These are phyloP conservation scores for Nicotiana tabacum DNA, from an alignment of 257 asterid genomes.

Conservation along the genomic window DNA sequence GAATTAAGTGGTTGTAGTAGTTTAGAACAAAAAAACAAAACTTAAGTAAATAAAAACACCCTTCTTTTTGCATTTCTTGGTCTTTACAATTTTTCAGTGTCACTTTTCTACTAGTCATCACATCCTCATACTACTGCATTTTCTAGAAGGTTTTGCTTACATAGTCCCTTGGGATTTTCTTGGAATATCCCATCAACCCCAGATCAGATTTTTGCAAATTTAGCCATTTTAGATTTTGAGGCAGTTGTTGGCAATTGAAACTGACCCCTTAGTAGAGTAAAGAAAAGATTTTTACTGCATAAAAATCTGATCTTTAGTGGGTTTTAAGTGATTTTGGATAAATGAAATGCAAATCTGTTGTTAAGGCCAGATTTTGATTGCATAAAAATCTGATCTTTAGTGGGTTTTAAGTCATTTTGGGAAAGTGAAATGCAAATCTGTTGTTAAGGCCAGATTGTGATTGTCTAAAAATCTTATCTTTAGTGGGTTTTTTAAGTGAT, in stretches of 20 bases:
- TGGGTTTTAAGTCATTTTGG: slow-evolving; percentile 5
- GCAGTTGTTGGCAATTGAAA: neutral
- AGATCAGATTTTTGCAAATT: slow-evolving; percentile 28
- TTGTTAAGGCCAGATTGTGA: slow-evolving; percentile 13
- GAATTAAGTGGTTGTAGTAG: neutral
- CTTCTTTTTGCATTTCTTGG: neutral
- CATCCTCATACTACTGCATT: slow-evolving; percentile 22
- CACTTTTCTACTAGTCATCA: neutral
- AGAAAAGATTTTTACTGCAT: slow-evolving; percentile 4
- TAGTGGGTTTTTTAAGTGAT: neutral
- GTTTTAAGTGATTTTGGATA: slow-evolving; percentile 4
- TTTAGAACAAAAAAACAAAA: neutral
- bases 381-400: slow-evolving; percentile 22
- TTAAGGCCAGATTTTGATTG: slow-evolving; percentile 15
- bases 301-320: slow-evolving; percentile 20
- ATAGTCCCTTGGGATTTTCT: neutral
- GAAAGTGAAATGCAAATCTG: slow-evolving; percentile 40
- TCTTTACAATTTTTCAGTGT: slow-evolving; percentile 8
- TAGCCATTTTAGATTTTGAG: slow-evolving; percentile 25
- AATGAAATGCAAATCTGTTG: slow-evolving; percentile 40
- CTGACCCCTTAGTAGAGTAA: neutral
- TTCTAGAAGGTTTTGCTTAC: neutral
- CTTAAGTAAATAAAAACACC: neutral
- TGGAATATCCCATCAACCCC: slow-evolving; percentile 19
- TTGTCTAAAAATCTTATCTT: slow-evolving; percentile 22